These are phyloP conservation scores for Fusarium bactridioides DNA, from an alignment of 2,329 filamentous ascomycete species.

Conservation along the genomic window DNA sequence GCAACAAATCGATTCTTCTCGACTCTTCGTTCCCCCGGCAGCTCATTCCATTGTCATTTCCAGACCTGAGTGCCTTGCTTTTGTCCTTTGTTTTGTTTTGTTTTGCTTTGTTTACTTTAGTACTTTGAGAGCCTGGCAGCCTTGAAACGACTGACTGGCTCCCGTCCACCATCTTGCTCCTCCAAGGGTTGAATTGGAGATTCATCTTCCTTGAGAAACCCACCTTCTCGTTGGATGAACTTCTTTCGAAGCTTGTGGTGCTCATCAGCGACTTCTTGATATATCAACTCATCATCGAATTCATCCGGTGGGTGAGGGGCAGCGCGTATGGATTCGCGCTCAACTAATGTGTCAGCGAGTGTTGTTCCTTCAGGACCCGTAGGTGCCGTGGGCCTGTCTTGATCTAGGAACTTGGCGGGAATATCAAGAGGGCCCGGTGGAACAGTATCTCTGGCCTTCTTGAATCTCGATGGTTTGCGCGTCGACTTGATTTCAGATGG, in stretches of 20 bases:
- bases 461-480: slow-evolving; percentile 61
- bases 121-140: slow-evolving; percentile 69
- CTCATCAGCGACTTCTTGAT: slow-evolving; percentile 80
- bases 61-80: slow-evolving; percentile 3
- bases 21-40: slow-evolving; percentile 33
- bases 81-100: slow-evolving; percentile 26
- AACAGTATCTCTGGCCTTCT: slow-evolving; percentile 49
- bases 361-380: slow-evolving; percentile 61
- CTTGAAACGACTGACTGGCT: slow-evolving; percentile 76
- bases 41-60: slow-evolving; percentile 8
- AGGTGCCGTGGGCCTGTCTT: slow-evolving; percentile 50
- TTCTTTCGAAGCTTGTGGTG: slow-evolving; percentile 85
- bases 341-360: slow-evolving; percentile 67
- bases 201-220: slow-evolving; percentile 78
- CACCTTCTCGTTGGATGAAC: slow-evolving; percentile 83
- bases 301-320: slow-evolving; percentile 62
- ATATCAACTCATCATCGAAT: slow-evolving; percentile 73
- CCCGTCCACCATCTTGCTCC: slow-evolving; percentile 69
- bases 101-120: slow-evolving; percentile 40
- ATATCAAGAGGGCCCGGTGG: slow-evolving; percentile 56
- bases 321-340: slow-evolving; percentile 53
- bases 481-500: slow-evolving; percentile 47
- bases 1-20: slow-evolving; percentile 42
- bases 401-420: slow-evolving; percentile 50
- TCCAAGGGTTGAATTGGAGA: slow-evolving; percentile 72